phyloP scores from a whole-genome alignment of 768 basidiomycete genomes.

The Pulveroboletus sp. region DNA sequence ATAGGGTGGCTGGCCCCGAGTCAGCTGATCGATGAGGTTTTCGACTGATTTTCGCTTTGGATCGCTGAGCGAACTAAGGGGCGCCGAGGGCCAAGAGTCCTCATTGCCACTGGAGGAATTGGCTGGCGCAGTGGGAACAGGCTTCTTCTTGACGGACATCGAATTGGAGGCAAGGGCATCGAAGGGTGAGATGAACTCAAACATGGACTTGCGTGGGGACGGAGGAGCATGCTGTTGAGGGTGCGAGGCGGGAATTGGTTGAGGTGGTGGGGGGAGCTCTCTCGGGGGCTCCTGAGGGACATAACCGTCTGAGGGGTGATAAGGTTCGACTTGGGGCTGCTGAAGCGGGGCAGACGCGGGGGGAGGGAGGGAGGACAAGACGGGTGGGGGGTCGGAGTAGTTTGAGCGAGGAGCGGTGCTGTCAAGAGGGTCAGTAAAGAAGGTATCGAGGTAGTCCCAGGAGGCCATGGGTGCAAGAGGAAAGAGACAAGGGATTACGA shows the following conservation, averaged over 20 bases:
- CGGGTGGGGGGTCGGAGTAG: constrained; percentile 46
- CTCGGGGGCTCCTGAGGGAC: constrained; percentile 23
- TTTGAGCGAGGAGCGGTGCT: constrained; percentile 48
- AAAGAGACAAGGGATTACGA: constrained; percentile 7
- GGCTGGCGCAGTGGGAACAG: constrained; percentile 45
- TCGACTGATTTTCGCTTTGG: constrained; percentile 83
- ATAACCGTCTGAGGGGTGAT: constrained; percentile 40
- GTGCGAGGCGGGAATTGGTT: constrained; percentile 20
- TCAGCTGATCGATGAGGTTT: constrained; percentile 71
- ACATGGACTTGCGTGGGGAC: constrained; percentile 75
- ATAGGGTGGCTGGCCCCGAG: constrained; percentile 40
- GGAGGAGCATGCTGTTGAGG: constrained; percentile 49
- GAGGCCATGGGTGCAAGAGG: constrained; percentile 27
- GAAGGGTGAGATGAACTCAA: constrained; percentile 81
- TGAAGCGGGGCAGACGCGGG: constrained; percentile 48
- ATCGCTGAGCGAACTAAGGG: constrained; percentile 28
- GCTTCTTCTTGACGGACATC: constrained; percentile 60
- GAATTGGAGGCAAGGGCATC: constrained; percentile 62
- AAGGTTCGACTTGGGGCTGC: constrained; percentile 17
- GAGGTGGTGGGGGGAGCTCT: constrained; percentile 22
- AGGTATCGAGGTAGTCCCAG: constrained; percentile 30
- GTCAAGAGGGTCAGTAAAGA: constrained; percentile 25
- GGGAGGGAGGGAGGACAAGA: constrained; percentile 28
- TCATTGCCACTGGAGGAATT: constrained; percentile 46
- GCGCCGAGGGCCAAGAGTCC: constrained; percentile 50